These are phyloP conservation scores for Picea abies DNA, from an alignment of 83 land plant genomes.

Conservation along the genomic window DNA sequence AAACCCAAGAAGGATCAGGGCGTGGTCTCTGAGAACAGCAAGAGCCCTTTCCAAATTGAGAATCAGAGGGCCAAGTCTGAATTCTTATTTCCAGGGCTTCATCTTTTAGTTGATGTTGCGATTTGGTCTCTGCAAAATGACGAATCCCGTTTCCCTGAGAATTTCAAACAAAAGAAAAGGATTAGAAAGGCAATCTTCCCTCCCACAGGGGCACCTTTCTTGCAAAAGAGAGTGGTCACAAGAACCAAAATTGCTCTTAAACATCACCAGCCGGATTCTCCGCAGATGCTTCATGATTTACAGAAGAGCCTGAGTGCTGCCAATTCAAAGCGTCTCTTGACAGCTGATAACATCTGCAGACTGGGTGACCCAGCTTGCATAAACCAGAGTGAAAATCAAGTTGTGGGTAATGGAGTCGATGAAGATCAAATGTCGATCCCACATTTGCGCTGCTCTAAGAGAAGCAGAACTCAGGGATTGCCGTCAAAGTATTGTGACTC, in stretches of 20 bases:
- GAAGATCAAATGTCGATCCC: neutral
- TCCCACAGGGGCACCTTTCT: neutral
- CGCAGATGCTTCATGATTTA: neutral
- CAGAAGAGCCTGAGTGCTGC: neutral
- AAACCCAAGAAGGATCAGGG: neutral
- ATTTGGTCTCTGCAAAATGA: neutral
- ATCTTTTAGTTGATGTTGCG: neutral
- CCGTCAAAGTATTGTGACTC: neutral
- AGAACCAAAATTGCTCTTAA: neutral
- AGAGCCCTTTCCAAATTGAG: neutral
- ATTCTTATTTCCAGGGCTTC: neutral
- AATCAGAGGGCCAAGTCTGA: neutral
- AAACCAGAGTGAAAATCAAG: neutral
- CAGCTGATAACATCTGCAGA: neutral
- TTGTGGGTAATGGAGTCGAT: neutral
- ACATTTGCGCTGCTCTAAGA: neutral
- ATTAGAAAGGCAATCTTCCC: neutral
- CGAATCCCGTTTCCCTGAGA: neutral
- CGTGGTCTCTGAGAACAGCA: neutral
- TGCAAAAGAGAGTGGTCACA: neutral
- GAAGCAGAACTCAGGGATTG: neutral
- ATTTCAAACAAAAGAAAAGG: neutral
- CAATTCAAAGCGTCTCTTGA: neutral
- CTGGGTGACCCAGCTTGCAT: neutral
- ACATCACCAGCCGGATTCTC: neutral